Base-by-base conservation (phyloP, 371 early-diverging fungal genomes). In the Mucor irregularis region DNA sequence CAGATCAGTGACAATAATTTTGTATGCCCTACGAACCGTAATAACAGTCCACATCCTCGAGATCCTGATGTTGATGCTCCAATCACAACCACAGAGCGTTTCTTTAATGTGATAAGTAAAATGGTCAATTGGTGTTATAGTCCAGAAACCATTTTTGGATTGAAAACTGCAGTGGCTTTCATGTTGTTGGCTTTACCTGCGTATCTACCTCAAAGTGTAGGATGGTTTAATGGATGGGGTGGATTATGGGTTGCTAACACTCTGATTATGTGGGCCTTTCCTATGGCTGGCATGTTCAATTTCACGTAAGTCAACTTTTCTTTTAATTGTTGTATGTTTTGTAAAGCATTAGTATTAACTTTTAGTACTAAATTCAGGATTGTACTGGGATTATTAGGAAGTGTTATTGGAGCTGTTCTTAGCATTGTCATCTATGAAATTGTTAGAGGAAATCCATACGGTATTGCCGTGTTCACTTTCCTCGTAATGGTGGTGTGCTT, bases 391-490 rank as follows among this genome's bases (percentile, higher is more conserved):
- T 49, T 71, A 13, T 40, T 66, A 25, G 76, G 76, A 2, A 66
- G 66, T 9, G 24, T 68, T 4, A 26, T 56, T 10, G 76, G 76
- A 8, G 65, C 64, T 44, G 49, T 76, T 7, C 24, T 69, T 0
- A 69, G 77, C n/a, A 76, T 76, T 34, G 58, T 71, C 13, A 64
- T 71, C 9, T 76, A 68, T 69, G 73, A 76, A 46, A 76, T 76
- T 22, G 51, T 44, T 0, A 56, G 62, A 54, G 77, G 73, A 16
- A 71, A 73, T 33, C 70, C 70, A 5, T 76, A 75, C 48, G 75
- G 69, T 3, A 8, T 75, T n/a, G 66, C 48, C 3, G 59, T 69
- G 3, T 55, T 75, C 2, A 47, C 49, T 16, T 76, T 68, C 42
- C 21, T 69, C 11, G 25, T 59, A 2, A 48, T 66, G n/a, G 17